Evolutionary conservation across 2,329 filamentous ascomycete species (phyloP), one percentile per base, ranked within the genome.

Genomic region (Teratosphaeria epicoccoides): DNA sequence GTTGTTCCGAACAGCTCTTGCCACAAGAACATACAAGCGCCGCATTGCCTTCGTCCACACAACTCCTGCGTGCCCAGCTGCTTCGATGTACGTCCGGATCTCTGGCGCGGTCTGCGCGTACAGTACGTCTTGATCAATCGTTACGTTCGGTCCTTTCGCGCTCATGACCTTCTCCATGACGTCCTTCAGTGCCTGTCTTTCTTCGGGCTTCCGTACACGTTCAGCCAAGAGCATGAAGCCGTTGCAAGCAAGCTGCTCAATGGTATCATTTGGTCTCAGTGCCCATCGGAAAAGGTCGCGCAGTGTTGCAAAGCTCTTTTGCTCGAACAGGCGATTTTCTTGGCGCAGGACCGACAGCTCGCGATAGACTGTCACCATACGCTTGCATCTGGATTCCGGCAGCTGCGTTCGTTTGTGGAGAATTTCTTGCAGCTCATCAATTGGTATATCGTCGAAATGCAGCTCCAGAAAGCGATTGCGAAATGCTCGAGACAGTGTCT

Each of bases 21-120:
- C 82, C n/a, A 98, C 88, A 11, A 99, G 76, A 6, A 94, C 82
- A 64, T 91, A 97, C 0, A 98, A 75, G 49, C 93, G 80, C 14
- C 88, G 83, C 91, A 98, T 98, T 0, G 91, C 89, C 57, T 83
- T 82, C 0, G 93, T 99, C 93, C 93, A 98, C 2, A 98, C 88
- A 46, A 98, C 83, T 1, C 78, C 79, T 53, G 84, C 80, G 1
- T 69, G 66, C 57, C 82, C 81, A 0, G 71, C 60, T 23, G 55
- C 50, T 0, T 24, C 28, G 2, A 56, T 51, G 53, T 68, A 70
- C 3, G 62, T 53, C 10, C 61, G 58, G 6, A 75, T 65, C 43
- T 71, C 70, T 6, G 67, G 60, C 12, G 62, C 66, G 14, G 55
- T 55, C 9, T 66, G 60, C 24, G 82, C 80, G 66, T 97, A 98